Evolutionary conservation across 164 flowering plant genomes (phyloP).

Genomic region (Buxus sempervirens): DNA sequence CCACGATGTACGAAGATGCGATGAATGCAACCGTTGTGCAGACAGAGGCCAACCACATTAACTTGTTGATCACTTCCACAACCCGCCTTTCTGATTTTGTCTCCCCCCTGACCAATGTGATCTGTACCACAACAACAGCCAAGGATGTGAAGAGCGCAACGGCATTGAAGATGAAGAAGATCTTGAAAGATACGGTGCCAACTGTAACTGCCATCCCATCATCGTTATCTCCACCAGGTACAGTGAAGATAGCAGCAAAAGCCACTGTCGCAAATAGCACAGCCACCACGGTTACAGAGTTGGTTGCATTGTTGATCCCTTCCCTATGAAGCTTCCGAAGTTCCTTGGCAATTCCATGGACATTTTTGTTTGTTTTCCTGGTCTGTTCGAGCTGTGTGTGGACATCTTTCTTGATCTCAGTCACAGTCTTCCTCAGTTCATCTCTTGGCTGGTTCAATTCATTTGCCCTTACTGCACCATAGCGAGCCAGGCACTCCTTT

Average conservation of each 20-base stretch:
- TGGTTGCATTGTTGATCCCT: constrained; percentile 80
- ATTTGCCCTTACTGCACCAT: constrained; percentile 59
- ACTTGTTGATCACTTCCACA: constrained; percentile 67
- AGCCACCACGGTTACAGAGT: constrained; percentile 80
- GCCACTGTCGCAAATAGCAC: constrained; percentile 80
- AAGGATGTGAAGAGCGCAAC: constrained; percentile 71
- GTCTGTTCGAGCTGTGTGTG: constrained; percentile 74
- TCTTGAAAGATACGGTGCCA: constrained; percentile 43
- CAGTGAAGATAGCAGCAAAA: constrained; percentile 72
- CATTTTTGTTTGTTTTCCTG: constrained; percentile 62
- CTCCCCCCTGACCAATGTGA: constrained; percentile 75
- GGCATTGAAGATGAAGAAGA: constrained; percentile 69
- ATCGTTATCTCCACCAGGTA: constrained; percentile 61
- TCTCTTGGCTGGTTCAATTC: constrained; percentile 78
- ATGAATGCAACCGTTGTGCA: constrained; percentile 68
- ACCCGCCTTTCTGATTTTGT: constrained; percentile 63
- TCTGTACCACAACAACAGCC: constrained; percentile 82
- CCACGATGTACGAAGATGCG: constrained; percentile 69
- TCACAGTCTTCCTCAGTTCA: constrained; percentile 67
- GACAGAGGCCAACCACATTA: constrained; percentile 84
- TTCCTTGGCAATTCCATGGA: constrained; percentile 63
- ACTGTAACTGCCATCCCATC: constrained; percentile 52
- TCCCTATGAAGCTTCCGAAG: constrained; percentile 62
- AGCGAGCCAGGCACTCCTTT: constrained; percentile 41
- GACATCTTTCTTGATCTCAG: constrained; percentile 69